These are phyloP conservation scores for Pythium myriotylum DNA, from an alignment of 352 stramenopile species.

Conservation along the genomic window DNA sequence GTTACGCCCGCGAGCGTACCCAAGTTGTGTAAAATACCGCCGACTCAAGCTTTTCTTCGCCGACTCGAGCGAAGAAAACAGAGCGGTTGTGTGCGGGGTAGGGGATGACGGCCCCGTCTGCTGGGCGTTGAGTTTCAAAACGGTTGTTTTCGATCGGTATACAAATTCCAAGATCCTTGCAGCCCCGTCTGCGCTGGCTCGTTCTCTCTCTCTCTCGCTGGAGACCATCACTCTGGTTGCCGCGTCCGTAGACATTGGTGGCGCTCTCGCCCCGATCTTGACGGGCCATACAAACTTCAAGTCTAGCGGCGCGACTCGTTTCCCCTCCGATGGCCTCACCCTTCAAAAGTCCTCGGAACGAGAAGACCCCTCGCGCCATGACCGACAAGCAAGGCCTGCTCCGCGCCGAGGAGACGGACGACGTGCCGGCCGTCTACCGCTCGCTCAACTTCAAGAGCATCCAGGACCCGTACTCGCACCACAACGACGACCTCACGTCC, in stretches of 20 bases:
- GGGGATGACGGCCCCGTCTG: constrained; percentile 4
- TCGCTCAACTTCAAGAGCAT: constrained; percentile 77
- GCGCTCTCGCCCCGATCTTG: neutral
- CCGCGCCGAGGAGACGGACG: constrained; percentile 36
- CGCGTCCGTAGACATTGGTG: too few relatives aligned
- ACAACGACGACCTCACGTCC: constrained; percentile 45
- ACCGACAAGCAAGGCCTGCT: constrained; percentile 37
- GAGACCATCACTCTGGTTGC: constrained; percentile 4
- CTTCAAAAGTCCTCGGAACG: constrained; percentile 21
- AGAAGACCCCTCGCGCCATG: constrained; percentile 18
- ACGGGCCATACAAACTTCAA: constrained; percentile 15
- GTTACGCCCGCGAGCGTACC: constrained; percentile 7
- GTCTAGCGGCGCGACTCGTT: constrained; percentile 4
- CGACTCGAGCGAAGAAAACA: constrained; percentile 9
- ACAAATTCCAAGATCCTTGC: constrained; percentile 5
- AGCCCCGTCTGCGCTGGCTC: constrained; percentile 15
- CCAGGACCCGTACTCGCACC: constrained; percentile 71
- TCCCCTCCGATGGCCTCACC: constrained; percentile 2
- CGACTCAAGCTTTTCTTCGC: constrained; percentile 4
- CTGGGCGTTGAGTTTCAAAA: constrained; percentile 7
- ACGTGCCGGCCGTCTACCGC: constrained; percentile 64
- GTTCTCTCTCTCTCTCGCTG: neutral
- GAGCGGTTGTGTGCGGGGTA: constrained; percentile 22
- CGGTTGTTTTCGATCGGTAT: constrained; percentile 9
- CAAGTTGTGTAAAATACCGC: constrained; percentile 17